Evolutionary conservation across 805 yeast genomes (phyloP).

Genomic region (Pichia manshurica): DNA sequence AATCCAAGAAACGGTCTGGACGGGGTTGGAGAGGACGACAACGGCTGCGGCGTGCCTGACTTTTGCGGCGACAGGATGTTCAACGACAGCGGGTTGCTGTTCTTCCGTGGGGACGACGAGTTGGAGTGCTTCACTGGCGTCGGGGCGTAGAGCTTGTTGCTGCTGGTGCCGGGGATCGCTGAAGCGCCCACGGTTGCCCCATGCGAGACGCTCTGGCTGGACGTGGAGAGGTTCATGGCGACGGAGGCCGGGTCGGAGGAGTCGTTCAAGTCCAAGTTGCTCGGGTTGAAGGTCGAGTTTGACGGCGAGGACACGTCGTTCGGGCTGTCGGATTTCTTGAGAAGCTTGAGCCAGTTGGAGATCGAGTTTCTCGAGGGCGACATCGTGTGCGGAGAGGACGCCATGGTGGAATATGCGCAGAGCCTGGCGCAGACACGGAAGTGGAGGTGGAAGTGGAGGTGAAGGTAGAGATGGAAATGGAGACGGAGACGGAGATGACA

Average conservation of each 20-base stretch:
- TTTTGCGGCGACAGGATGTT: constrained; percentile 8
- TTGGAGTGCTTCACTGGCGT: not conserved
- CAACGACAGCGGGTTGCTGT: constrained; percentile 7
- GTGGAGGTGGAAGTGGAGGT: not conserved
- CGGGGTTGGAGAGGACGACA: constrained; percentile 26
- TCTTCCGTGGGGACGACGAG: constrained; percentile 4
- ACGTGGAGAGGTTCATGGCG: too few relatives aligned
- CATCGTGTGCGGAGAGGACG: constrained; percentile 2
- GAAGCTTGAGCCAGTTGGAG: constrained; percentile 12
- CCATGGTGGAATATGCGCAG: not conserved
- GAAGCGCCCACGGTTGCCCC: too few relatives aligned
- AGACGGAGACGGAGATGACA: too few relatives aligned
- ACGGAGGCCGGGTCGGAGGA: too few relatives aligned
- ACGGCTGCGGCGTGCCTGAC: not conserved
- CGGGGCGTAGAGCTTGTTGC: not conserved
- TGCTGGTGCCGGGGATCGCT: too few relatives aligned
- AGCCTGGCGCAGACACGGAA: not conserved
- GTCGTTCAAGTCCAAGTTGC: not conserved
- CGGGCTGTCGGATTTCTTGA: constrained; percentile 9
- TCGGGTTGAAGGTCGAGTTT: not conserved
- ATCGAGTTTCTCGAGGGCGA: constrained; percentile 12
- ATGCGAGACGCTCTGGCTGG: too few relatives aligned
- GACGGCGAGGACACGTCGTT: constrained; percentile 1
- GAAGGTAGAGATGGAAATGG: not conserved
- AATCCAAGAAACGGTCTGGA: constrained; percentile 44